Base-by-base conservation (phyloP, 2,329 filamentous ascomycete genomes). In the Tolypocladium tundrense region DNA sequence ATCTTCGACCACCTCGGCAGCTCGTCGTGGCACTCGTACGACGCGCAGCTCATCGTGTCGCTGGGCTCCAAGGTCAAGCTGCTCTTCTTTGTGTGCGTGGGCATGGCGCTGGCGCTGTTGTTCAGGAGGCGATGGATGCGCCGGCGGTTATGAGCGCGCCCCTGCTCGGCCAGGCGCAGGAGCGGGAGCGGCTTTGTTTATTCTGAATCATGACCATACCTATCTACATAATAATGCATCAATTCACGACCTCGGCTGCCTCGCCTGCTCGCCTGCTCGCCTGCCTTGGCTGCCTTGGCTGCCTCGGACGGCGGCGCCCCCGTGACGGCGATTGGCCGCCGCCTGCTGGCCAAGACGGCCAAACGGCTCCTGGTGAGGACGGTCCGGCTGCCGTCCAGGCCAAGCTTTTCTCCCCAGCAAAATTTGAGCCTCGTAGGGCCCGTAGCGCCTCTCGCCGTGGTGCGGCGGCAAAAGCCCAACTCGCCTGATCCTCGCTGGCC, bases 21-120 rank as follows among this genome's bases (percentile, higher is more conserved):
- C 57, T 75, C 73, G 21, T 74, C 72, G 5, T 76, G 73, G 73
- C 73, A 76, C 61, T 70, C 69, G 7, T 73, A 69, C 52, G 73
- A 76, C 56, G 72, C 64, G 7, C 61, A 58, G 40, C 59, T 64
- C 48, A 63, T 64, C 39, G 57, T 61, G 2, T 60, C 60, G 1
- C 57, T 64, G 39, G 62, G 63, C 31, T 60, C 55, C 14, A 57
- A 56, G 16, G 24, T 58, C 13, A 57, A 64, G 39, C 55, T 62
- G 11, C 45, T 64, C 56, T 63, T 64, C 53, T 60, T 62, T 31
- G 56, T 64, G 33, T 61, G 59, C 42, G 61, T 63, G 43, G 63
- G 60, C 48, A 50, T 64, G 14, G 59, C 59, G 45, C 59, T 64
- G 57, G 62, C 60, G 37, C 59, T 64, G 24, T 56, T 64, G 31